phyloP scores from a whole-genome alignment of 768 basidiomycete genomes.

The Kwoniella bestiolae region DNA sequence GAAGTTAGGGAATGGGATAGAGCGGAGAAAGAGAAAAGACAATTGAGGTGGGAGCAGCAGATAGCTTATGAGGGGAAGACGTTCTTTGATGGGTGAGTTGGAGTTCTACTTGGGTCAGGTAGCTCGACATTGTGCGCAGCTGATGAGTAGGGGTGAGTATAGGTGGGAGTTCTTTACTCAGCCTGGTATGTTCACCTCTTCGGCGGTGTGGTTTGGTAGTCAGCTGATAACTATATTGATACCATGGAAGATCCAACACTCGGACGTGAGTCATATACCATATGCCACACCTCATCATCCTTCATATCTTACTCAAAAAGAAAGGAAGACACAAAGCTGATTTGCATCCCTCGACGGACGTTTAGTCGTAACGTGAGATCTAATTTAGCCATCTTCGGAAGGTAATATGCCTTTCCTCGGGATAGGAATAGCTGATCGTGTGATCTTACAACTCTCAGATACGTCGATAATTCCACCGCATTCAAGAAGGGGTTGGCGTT shows the following conservation, averaged over 20 bases:
- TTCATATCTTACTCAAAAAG: no score
- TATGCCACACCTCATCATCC: no score
- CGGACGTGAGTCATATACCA: slow-evolving; percentile 41
- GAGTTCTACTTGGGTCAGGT: background rate
- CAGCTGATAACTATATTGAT: slow-evolving; percentile 15
- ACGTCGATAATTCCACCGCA: slow-evolving; percentile 41
- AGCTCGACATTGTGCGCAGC: background rate
- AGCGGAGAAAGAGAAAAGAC: slow-evolving; percentile 7
- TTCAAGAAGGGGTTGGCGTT: slow-evolving; percentile 49
- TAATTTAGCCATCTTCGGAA: no score
- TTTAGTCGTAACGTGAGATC: slow-evolving; percentile 45
- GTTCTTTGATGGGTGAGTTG: slow-evolving; percentile 48
- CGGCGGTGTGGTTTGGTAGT: background rate
- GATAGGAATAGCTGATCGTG: no score
- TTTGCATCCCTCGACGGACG: no score
- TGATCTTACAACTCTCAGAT: slow-evolving; percentile 17
- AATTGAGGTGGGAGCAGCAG: slow-evolving; percentile 29
- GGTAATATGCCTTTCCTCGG: no score
- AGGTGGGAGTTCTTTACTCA: slow-evolving; percentile 49
- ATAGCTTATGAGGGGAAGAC: slow-evolving; percentile 43
- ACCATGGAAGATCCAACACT: slow-evolving; percentile 44
- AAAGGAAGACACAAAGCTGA: no score
- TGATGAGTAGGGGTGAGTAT: no score
- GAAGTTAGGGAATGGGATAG: slow-evolving; percentile 1
- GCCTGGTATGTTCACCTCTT: slow-evolving; percentile 32